A percentile compares a stretch with the other conserved stretches of the same genome.
Evolutionary conservation across 352 stramenopile genomes (phyloP).

Genomic region (Phytophthora ohioensis): DNA sequence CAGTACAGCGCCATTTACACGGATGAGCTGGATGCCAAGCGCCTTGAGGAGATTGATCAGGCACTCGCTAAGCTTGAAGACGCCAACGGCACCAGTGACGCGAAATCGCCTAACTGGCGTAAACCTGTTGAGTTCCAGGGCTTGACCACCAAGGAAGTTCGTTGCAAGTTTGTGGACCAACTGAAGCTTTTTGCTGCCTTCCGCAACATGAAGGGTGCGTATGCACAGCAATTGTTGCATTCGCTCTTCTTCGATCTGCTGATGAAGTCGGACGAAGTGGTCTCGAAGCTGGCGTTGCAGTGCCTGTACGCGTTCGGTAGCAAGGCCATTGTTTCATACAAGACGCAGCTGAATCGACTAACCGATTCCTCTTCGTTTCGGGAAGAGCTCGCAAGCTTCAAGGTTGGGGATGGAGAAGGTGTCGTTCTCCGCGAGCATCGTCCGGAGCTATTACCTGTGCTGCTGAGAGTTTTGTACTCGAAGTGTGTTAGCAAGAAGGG

Average conservation of each 20-base stretch:
- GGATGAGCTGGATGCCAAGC: conserved; percentile 66
- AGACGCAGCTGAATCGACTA: conserved; percentile 85
- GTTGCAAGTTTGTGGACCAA: conserved; percentile 83
- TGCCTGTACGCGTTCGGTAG: conserved; percentile 89
- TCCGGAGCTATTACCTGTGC: conserved; percentile 77
- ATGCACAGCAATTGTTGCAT: conserved; percentile 79
- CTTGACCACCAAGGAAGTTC: conserved; percentile 81
- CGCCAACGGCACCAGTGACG: conserved; percentile 8
- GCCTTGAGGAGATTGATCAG: conserved; percentile 56
- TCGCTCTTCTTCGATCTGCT: conserved; percentile 89
- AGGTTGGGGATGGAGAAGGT: conserved; percentile 73
- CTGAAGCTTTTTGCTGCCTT: conserved; percentile 85
- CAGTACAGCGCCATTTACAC: conserved; percentile 83
- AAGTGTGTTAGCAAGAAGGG: conserved; percentile 91
- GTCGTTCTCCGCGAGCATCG: conserved; percentile 87
- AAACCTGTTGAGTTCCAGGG: conserved; percentile 41
- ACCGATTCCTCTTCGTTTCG: conserved; percentile 85
- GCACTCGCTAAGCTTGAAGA: conserved; percentile 55
- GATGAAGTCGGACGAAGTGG: conserved; percentile 89
- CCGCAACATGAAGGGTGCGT: conserved; percentile 90
- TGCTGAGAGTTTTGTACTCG: conserved; percentile 91
- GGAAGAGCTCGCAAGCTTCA: conserved; percentile 92
- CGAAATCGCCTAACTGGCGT: conserved; percentile 42
- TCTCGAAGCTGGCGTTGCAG: conserved; percentile 88
- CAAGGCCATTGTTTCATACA: conserved; percentile 88